These are phyloP conservation scores for Logfia minima DNA, from an alignment of 129 eudicot species.

Conservation along the genomic window DNA sequence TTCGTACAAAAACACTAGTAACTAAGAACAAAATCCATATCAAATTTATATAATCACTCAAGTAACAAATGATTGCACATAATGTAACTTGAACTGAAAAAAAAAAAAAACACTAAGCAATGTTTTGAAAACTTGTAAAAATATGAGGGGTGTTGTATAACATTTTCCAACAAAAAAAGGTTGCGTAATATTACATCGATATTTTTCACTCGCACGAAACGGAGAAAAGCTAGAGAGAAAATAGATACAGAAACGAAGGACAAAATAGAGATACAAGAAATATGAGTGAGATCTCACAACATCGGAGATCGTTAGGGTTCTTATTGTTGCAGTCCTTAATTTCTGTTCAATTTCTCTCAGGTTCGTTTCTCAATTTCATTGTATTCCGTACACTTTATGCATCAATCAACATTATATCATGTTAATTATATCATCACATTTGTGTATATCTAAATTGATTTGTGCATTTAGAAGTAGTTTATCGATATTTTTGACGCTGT, in stretches of 20 bases:
- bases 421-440: neutral
- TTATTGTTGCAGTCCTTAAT: neutral
- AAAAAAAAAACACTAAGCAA: no score
- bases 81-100: no score
- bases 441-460: neutral
- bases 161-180: no score
- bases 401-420: neutral
- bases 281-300: neutral
- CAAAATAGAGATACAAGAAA: neutral
- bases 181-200: no score
- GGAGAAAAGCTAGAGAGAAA: neutral
- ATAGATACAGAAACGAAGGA: neutral
- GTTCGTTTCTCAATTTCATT: neutral
- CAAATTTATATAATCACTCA: no score
- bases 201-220: neutral
- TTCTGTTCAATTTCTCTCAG: neutral
- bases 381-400: neutral
- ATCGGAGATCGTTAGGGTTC: slow-evolving; percentile 3
- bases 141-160: no score
- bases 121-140: no score
- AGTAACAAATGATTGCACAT: no score
- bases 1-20: no score
- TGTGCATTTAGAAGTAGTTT: no score
- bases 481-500: neutral
- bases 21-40: no score